Evolutionary conservation across 2,329 filamentous ascomycete species (phyloP).

Genomic region (Pestalotiopsis sp.): DNA sequence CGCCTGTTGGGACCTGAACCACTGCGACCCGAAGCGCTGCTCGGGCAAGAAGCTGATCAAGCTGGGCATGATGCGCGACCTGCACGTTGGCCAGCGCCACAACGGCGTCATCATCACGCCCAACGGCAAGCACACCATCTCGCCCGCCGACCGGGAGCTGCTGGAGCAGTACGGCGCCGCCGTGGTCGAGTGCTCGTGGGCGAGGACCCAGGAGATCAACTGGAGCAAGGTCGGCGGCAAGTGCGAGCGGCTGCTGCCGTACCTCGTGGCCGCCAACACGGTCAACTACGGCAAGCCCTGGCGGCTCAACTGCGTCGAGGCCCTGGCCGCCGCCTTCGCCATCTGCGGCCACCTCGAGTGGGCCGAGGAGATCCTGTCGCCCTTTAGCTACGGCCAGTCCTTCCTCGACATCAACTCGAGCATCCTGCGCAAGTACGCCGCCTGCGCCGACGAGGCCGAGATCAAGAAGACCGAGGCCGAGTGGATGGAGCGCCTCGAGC

Average conservation of each 20-base stretch:
- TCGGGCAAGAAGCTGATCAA: conserved; percentile 94
- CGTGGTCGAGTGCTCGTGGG: conserved; percentile 98
- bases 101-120: conserved; percentile 92
- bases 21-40: conserved; percentile 96
- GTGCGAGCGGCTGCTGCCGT: conserved; percentile 87
- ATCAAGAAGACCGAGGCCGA: conserved; percentile 83
- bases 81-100: conserved; percentile 90
- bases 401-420: conserved; percentile 91
- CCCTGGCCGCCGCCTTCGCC: conserved; percentile 86
- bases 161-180: conserved; percentile 90
- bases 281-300: conserved; percentile 98
- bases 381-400: conserved; percentile 84
- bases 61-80: conserved; percentile 88
- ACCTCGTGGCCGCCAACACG: conserved; percentile 93
- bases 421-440: conserved; percentile 81
- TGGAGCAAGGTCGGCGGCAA: conserved; percentile 91
- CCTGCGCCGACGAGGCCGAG: conserved; percentile 77
- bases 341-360: conserved; percentile 93
- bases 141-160: conserved; percentile 77
- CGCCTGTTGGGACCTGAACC: conserved; percentile 95
- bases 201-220: conserved; percentile 85
- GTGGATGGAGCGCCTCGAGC: conserved; percentile 89
- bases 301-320: conserved; percentile 94
- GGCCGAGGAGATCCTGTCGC: conserved; percentile 80
- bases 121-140: conserved; percentile 85